Evolutionary conservation across 129 eudicot genomes (phyloP).

Genomic region (Rutidosis leptorrhynchoides): DNA sequence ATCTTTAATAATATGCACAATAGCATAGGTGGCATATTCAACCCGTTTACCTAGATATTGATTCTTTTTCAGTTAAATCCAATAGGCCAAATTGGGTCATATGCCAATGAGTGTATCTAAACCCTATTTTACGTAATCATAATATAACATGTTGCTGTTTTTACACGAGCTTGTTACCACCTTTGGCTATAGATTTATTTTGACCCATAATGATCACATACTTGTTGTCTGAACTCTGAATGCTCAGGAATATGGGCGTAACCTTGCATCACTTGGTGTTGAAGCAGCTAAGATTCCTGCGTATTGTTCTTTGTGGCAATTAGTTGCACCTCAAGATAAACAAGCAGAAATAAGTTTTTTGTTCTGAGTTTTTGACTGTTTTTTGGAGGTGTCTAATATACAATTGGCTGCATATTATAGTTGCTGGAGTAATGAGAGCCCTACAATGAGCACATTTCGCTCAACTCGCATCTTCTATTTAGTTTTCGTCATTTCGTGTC

Average conservation of each 20-base stretch:
- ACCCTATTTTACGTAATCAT: background rate
- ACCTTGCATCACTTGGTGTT: conserved; percentile 73
- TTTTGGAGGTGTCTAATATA: conserved; percentile 4
- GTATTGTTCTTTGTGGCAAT: conserved; percentile 79
- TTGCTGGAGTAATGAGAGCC: background rate
- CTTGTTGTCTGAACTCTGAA: background rate
- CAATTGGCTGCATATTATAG: conserved; percentile 5
- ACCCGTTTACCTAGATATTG: background rate
- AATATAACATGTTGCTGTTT: background rate
- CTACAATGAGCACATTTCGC: background rate
- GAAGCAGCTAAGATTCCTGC: conserved; percentile 76
- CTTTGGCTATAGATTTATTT: background rate
- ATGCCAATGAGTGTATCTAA: background rate
- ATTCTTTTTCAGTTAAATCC: background rate
- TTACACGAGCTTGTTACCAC: background rate
- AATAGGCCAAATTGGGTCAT: background rate
- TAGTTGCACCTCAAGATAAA: conserved; percentile 76
- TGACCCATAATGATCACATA: background rate
- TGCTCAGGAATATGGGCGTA: conserved; percentile 80
- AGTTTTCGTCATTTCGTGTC: conserved; percentile 14
- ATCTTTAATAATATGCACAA: background rate
- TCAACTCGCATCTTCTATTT: conserved; percentile 3
- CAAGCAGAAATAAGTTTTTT: conserved; percentile 64
- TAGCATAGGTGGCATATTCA: background rate
- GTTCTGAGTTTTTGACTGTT: conserved; percentile 19